Evolutionary conservation across 305 asterid species (phyloP).

Genomic region (Solanum hybrid): DNA sequence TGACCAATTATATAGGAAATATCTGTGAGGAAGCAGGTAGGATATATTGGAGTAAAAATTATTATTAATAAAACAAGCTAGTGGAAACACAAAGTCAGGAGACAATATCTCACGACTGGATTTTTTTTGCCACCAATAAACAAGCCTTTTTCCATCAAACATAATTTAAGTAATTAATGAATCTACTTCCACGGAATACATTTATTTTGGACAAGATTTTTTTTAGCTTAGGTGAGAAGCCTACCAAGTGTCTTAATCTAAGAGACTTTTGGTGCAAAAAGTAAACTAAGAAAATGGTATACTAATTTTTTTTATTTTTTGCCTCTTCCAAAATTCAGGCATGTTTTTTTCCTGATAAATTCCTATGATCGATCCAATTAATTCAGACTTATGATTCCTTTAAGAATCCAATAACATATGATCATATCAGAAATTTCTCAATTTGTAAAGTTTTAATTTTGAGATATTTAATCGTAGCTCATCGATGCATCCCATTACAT

Average conservation of each 20-base stretch:
- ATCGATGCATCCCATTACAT: neutral
- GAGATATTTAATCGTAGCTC: neutral
- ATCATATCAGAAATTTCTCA: neutral
- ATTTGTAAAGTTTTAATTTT: neutral
- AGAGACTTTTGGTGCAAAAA: neutral
- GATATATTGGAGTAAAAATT: neutral
- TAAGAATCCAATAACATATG: neutral
- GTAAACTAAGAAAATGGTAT: neutral
- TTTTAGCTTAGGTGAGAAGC: neutral
- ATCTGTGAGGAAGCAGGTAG: neutral
- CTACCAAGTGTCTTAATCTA: neutral
- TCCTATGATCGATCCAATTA: neutral
- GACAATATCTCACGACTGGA: conserved; percentile 19
- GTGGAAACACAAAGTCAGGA: conserved; percentile 11
- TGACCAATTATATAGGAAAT: neutral
- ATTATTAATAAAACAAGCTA: neutral
- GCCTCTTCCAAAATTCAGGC: neutral
- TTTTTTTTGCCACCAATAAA: conserved; percentile 9
- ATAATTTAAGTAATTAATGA: neutral
- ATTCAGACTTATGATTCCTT: neutral
- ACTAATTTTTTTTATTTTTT: too few species aligned
- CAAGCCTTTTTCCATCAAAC: neutral
- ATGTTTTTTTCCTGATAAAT: too few species aligned
- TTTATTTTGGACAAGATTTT: neutral
- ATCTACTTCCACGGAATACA: neutral